A percentile compares a stretch with the other conserved stretches of the same genome.
These are phyloP conservation scores for Camelina hispida DNA, from an alignment of 345 rosid genomes.

Conservation along the genomic window DNA sequence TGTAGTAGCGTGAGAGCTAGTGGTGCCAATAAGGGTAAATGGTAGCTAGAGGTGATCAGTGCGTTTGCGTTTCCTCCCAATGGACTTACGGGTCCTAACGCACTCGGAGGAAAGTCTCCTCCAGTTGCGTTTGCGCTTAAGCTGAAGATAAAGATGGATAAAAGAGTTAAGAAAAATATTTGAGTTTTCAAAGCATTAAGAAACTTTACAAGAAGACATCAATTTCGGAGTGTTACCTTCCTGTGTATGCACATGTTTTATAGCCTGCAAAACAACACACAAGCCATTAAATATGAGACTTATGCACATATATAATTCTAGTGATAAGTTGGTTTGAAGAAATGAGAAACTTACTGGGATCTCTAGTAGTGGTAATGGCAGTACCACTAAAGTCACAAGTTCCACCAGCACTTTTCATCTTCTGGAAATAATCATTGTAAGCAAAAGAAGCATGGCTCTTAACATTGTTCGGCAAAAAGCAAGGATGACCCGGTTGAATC, in stretches of 20 bases:
- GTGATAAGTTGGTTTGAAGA: not conserved
- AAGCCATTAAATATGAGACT: slow-evolving; percentile 15
- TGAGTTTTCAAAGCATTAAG: not conserved
- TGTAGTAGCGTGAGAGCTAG: slow-evolving; percentile 45
- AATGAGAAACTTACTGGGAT: slow-evolving; percentile 74
- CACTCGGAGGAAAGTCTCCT: slow-evolving; percentile 53
- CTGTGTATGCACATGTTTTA: slow-evolving; percentile 68
- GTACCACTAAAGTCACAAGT: slow-evolving; percentile 90
- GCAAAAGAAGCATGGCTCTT: slow-evolving; percentile 90
- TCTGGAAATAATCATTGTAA: slow-evolving; percentile 87
- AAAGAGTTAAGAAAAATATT: not conserved
- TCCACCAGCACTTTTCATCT: slow-evolving; percentile 73
- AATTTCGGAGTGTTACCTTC: slow-evolving; percentile 86
- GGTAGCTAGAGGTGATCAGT: slow-evolving; percentile 40
- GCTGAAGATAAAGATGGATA: slow-evolving; percentile 42
- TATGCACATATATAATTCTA: not conserved
- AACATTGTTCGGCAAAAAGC: slow-evolving; percentile 65
- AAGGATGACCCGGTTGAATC: slow-evolving; percentile 71
- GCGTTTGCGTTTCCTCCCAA: slow-evolving; percentile 49
- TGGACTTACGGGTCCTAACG: slow-evolving; percentile 73
- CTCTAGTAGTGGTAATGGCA: slow-evolving; percentile 58
- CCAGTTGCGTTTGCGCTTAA: slow-evolving; percentile 50
- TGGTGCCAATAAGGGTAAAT: slow-evolving; percentile 42
- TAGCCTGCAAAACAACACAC: slow-evolving; percentile 60
- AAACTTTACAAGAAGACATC: not conserved